Evolutionary conservation across 352 stramenopile genomes (phyloP).

Genomic region (Globisporangium echinulatum): DNA sequence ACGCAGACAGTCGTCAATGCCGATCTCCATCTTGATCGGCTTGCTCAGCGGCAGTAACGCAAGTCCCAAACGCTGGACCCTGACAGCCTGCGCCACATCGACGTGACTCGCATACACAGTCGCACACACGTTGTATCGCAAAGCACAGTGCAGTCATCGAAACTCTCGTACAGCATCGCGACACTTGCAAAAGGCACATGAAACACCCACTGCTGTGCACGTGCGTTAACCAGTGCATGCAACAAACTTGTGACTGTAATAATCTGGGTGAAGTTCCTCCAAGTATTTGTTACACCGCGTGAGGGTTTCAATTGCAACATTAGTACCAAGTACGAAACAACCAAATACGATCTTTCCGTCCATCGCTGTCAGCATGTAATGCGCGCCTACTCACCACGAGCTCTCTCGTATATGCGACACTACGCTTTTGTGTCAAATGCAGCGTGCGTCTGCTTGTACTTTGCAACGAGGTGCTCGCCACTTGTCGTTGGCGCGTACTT

Average conservation of each 20-base stretch:
- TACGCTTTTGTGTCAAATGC: slow-evolving; percentile 23
- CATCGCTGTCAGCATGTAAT: too few relatives aligned
- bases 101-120: slow-evolving; percentile 91
- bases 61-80: slow-evolving; percentile 72
- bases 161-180: slow-evolving; percentile 95
- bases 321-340: too few relatives aligned
- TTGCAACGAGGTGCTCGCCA: slow-evolving; percentile 65
- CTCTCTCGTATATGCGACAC: too few relatives aligned
- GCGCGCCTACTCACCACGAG: too few relatives aligned
- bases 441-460: slow-evolving; percentile 70
- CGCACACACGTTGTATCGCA: slow-evolving; percentile 95
- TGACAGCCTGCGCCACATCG: slow-evolving; percentile 91
- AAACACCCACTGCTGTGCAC: too few relatives aligned
- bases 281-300: too few relatives aligned
- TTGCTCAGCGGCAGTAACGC: slow-evolving; percentile 76
- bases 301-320: too few relatives aligned
- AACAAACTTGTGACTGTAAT: too few relatives aligned
- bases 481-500: slow-evolving; percentile 68
- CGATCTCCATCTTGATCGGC: slow-evolving; percentile 97
- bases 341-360: too few relatives aligned
- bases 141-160: slow-evolving; percentile 93
- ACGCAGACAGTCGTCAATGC: slow-evolving; percentile 99
- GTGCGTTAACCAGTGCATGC: too few relatives aligned
- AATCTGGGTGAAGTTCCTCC: too few relatives aligned
- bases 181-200: slow-evolving; percentile 79